phyloP scores from a whole-genome alignment of 1,284 basidiomycete species.

The Microstroma glucosiphilum region DNA sequence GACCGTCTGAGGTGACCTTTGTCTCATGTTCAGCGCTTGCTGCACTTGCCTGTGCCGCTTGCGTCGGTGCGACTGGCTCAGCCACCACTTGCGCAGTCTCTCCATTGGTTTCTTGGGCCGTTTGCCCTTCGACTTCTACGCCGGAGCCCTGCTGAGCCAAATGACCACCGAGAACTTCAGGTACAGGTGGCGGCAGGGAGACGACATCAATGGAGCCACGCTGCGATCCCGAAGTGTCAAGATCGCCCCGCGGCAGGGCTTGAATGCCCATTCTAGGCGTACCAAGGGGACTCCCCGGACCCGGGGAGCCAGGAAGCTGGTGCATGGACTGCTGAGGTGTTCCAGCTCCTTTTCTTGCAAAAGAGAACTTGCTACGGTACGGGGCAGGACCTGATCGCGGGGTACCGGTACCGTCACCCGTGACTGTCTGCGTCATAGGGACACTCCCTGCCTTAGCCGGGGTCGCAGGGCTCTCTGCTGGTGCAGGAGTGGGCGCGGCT shows the following conservation, averaged over 20 bases:
- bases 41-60: background rate
- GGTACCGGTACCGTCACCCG: background rate
- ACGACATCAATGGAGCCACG: background rate
- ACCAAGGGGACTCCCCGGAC: background rate
- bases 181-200: background rate
- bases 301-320: background rate
- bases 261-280: background rate
- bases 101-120: background rate
- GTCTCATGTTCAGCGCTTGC: background rate
- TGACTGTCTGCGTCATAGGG: background rate
- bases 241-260: background rate
- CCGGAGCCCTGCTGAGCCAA: background rate
- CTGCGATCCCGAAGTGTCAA: background rate
- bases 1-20: background rate
- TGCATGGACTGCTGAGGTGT: background rate
- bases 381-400: slow-evolving; percentile 1
- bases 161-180: background rate
- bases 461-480: background rate
- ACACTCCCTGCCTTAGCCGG: background rate
- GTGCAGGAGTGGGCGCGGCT: slow-evolving; percentile 8
- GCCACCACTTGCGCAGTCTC: background rate
- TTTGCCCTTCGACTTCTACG: background rate
- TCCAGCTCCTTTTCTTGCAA: background rate
- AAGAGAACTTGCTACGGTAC: slow-evolving; percentile 6
- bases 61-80: background rate